phyloP scores from a whole-genome alignment of 2,329 filamentous ascomycete species.

The Penicillium vulpinum region DNA sequence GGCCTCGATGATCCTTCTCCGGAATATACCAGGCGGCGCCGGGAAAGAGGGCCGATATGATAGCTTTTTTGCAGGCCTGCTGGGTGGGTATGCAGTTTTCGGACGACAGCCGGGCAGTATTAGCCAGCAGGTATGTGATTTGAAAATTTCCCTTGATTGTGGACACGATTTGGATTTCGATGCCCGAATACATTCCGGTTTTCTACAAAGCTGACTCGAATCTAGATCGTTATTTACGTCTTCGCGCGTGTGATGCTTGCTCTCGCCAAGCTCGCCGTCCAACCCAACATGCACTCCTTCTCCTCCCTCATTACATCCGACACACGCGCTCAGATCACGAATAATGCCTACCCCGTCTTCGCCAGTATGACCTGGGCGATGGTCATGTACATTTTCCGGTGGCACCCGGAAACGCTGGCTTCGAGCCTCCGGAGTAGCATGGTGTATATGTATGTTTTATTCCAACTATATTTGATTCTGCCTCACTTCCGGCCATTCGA shows the following conservation, averaged over 20 bases:
- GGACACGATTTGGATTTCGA: background rate
- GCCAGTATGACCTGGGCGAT: slow-evolving; percentile 86
- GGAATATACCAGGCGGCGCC: slow-evolving; percentile 51
- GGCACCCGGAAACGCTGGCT: slow-evolving; percentile 89
- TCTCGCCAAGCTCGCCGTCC: slow-evolving; percentile 77
- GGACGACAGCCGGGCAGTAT: slow-evolving; percentile 77
- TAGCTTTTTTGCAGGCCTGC: slow-evolving; percentile 78
- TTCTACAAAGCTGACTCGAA: slow-evolving; percentile 8
- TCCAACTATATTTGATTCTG: background rate
- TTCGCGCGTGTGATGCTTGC: slow-evolving; percentile 88
- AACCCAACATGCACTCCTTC: slow-evolving; percentile 51
- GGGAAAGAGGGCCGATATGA: slow-evolving; percentile 71
- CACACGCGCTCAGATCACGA: slow-evolving; percentile 54
- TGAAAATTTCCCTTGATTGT: background rate
- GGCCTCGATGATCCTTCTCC: slow-evolving; percentile 71
- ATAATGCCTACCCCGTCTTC: slow-evolving; percentile 89
- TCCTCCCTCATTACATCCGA: slow-evolving; percentile 46
- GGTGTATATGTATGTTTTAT: slow-evolving; percentile 81
- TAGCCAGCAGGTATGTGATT: slow-evolving; percentile 64
- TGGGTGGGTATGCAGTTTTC: slow-evolving; percentile 93
- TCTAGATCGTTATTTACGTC: slow-evolving; percentile 91
- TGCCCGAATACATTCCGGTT: background rate
- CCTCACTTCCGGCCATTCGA: background rate
- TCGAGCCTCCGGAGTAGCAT: slow-evolving; percentile 90
- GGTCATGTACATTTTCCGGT: slow-evolving; percentile 94